phyloP scores from a whole-genome alignment of 1,284 basidiomycete species.

The Termitomyces sp. region DNA sequence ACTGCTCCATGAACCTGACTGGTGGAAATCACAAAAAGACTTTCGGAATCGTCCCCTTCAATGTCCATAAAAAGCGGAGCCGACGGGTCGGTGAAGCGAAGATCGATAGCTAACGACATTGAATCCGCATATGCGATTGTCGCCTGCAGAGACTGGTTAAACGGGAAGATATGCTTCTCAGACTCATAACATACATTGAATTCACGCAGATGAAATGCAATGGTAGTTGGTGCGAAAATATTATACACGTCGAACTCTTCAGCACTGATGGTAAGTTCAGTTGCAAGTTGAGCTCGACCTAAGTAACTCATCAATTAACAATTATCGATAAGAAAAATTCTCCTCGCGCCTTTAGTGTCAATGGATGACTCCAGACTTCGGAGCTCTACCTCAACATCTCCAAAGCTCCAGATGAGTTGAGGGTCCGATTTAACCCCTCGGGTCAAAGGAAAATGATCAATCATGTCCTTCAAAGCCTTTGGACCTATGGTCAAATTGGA shows the following conservation, averaged over 20 bases:
- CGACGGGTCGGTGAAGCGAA: conserved; percentile 69
- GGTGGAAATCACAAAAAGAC: conserved; percentile 71
- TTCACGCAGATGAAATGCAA: conserved; percentile 76
- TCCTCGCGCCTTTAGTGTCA: conserved; percentile 52
- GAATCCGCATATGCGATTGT: conserved; percentile 73
- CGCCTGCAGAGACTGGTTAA: conserved; percentile 41
- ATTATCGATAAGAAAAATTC: neutral
- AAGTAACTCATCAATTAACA: conserved; percentile 5
- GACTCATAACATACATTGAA: conserved; percentile 56
- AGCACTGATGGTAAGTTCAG: conserved; percentile 65
- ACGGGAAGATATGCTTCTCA: conserved; percentile 1
- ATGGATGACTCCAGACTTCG: conserved; percentile 63
- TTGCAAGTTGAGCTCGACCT: conserved; percentile 63
- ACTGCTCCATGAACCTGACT: conserved; percentile 48
- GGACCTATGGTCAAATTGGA: conserved; percentile 69
- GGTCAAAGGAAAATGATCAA: conserved; percentile 72
- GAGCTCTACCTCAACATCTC: conserved; percentile 57
- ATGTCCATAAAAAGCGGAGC: conserved; percentile 71
- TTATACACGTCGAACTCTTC: conserved; percentile 78
- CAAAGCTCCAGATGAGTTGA: conserved; percentile 73
- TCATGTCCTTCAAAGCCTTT: conserved; percentile 62
- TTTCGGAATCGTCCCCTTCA: conserved; percentile 56
- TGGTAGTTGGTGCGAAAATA: conserved; percentile 50
- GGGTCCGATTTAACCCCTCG: conserved; percentile 63
- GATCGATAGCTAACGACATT: conserved; percentile 53